Percentiles rank a stretch among this genome's conserved stretches.
phyloP scores from a whole-genome alignment of 352 stramenopile genomes.

The Pythium brassicae region DNA sequence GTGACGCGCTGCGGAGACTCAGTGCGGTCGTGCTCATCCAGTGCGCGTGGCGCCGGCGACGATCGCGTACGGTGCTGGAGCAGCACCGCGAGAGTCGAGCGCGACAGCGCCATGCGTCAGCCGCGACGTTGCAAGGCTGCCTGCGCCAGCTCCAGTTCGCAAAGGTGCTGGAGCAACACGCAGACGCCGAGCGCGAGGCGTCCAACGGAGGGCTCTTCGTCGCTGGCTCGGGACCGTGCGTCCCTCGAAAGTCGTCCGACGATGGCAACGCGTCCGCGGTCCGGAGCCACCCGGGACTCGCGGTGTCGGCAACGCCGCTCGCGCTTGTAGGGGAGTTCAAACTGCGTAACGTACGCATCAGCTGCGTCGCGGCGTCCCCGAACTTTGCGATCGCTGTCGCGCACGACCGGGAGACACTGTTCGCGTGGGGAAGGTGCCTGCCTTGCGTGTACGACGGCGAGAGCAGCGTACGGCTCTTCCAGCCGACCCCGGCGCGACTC shows the following conservation, averaged over 20 bases:
- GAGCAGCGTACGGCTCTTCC: slow-evolving; percentile 8
- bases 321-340: slow-evolving; percentile 45
- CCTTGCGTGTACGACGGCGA: slow-evolving; percentile 27
- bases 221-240: slow-evolving; percentile 39
- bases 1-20: slow-evolving; percentile 20
- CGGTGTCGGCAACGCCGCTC: slow-evolving; percentile 15
- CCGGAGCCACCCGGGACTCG: slow-evolving; percentile 4
- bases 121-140: slow-evolving; percentile 42
- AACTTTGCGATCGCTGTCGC: slow-evolving; percentile 44
- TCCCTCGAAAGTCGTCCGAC: slow-evolving; percentile 5
- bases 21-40: slow-evolving; percentile 57
- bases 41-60: slow-evolving; percentile 54
- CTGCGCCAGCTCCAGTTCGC: slow-evolving; percentile 40
- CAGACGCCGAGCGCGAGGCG: slow-evolving; percentile 41
- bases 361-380: slow-evolving; percentile 26
- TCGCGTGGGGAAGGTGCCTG: slow-evolving; percentile 49
- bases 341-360: slow-evolving; percentile 30
- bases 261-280: not conserved
- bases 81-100: slow-evolving; percentile 20
- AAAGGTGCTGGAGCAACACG: slow-evolving; percentile 46
- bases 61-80: slow-evolving; percentile 25
- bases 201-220: slow-evolving; percentile 56
- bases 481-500: slow-evolving; percentile 22
- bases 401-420: slow-evolving; percentile 39
- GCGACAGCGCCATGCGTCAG: slow-evolving; percentile 42